Percentiles rank a stretch among this genome's conserved stretches.
Evolutionary conservation across 163 green algal genomes (phyloP).

Genomic region (Scenedesmus sp.): DNA sequence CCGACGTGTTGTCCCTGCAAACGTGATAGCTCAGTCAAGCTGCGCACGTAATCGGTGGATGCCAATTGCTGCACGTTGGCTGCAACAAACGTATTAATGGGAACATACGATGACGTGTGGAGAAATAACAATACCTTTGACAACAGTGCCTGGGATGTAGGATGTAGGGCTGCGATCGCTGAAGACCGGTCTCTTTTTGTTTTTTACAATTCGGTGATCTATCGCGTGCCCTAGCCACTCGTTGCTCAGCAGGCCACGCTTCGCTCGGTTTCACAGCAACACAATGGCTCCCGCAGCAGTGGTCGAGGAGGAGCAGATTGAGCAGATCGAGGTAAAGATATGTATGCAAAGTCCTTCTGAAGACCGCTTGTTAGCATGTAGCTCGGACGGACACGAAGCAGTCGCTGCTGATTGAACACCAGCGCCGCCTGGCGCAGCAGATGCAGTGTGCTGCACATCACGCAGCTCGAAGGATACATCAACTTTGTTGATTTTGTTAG

Average conservation of each 20-base stretch:
- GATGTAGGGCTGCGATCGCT: background rate
- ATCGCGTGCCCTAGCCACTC: background rate
- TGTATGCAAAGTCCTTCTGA: no score
- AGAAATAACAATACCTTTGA: background rate
- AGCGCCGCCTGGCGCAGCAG: background rate
- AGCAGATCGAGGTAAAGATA: constrained; percentile 75
- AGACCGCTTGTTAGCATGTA: background rate
- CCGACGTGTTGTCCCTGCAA: background rate
- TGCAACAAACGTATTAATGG: background rate
- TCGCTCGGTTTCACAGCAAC: background rate
- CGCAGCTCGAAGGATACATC: background rate
- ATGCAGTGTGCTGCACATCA: background rate
- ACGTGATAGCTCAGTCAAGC: background rate
- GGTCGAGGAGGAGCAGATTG: constrained; percentile 71
- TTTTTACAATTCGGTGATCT: background rate
- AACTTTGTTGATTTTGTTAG: background rate
- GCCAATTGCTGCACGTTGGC: background rate
- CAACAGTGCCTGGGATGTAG: background rate
- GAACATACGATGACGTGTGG: background rate
- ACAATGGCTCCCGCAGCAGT: constrained; percentile 50
- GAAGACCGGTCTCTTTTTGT: background rate
- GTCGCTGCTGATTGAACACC: background rate
- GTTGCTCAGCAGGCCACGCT: background rate
- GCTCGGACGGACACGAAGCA: background rate
- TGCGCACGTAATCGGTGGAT: background rate